Base-by-base conservation (phyloP, 164 flowering plant genomes). In the Kalanchoe fedtschenkoi region DNA sequence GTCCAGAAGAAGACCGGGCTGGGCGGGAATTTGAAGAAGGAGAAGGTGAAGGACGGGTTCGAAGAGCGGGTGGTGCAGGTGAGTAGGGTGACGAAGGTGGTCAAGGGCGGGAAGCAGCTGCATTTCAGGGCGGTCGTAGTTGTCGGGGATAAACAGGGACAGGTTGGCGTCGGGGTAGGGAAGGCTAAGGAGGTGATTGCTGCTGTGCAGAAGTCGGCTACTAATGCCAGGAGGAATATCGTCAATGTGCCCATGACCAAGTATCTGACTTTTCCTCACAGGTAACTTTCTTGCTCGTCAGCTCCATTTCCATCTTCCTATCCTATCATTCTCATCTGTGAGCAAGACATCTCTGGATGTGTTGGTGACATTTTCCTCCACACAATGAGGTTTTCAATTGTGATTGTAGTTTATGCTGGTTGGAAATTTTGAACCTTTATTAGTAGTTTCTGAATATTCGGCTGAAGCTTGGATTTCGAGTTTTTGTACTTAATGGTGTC, bases 21-120 rank as follows among this genome's bases (percentile, higher is more conserved):
- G 17, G 86, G 92, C 33, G 62, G 74, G 22, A 76, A 76, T 14
- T 42, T 26, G 21, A 81, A 83, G 83, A 75, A 74, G 64, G 93
- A 85, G 80, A 89, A 83, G 75, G 35, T 76, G 5, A 70, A 75
- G n/a, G 97, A 90, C 65, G 96, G 92, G 61, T 82, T 90, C 35
- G 99, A 90, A 13, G 99, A 90, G 79, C 74, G 85, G 47, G 96
- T 93, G 44, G 87, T 90, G 32, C 91, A 93, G 71, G 95, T 93
- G 29, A 78, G 99, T 74, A 80, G 97, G 71, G 96, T 93, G n/a
- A 88, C 91, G 0, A 93, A 93, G 70, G 97, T 90, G 55, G 97
- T 90, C 0, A 90, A 93, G 67, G 99, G 99, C n/a, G 99, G 99
- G 72, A 90, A 85, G 74, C 90, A 85, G 32, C 43, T 93, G 76